A percentile compares a stretch with the other conserved stretches of the same genome.
Conservation (phyloP, 257 asterid species). For the Avicennia marina region DNA sequence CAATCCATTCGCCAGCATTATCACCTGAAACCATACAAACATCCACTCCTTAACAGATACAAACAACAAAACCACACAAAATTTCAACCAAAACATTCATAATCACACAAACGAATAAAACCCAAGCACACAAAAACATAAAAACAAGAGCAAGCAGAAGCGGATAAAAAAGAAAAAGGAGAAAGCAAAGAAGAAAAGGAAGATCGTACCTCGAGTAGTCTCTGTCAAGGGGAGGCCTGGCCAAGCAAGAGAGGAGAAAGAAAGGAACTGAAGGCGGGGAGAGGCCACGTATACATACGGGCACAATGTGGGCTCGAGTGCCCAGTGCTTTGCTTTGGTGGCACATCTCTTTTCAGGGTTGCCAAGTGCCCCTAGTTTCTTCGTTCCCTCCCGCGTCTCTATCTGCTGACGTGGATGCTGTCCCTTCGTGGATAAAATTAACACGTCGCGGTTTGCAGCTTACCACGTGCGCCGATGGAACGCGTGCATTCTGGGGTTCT, state of each 20-base stretch:
- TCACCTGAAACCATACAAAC: no score
- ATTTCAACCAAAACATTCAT: no score
- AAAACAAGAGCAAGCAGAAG: not conserved
- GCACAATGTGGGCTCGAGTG: slow-evolving; percentile 26
- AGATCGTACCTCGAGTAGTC: slow-evolving; percentile 20
- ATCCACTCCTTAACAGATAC: not conserved
- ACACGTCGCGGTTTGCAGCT: no score
- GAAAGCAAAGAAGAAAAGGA: not conserved
- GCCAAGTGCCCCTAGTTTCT: slow-evolving; percentile 16
- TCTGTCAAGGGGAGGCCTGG: not conserved
- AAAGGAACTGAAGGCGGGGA: slow-evolving; percentile 10
- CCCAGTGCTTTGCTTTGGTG: slow-evolving; percentile 34
- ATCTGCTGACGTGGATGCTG: slow-evolving; percentile 27
- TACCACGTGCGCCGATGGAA: no score
- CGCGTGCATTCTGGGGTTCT: no score
- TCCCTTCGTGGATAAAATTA: no score
- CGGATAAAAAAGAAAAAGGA: no score
- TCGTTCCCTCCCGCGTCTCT: slow-evolving; percentile 5
- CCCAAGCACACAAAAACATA: not conserved
- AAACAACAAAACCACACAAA: not conserved
- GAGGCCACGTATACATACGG: slow-evolving; percentile 33
- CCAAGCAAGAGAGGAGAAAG: slow-evolving; percentile 17
- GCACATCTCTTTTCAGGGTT: no score
- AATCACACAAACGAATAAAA: not conserved
- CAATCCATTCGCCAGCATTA: no score